Evolutionary conservation across 495 filamentous ascomycete species (phyloP).

Genomic region (Monascus purpureus): DNA sequence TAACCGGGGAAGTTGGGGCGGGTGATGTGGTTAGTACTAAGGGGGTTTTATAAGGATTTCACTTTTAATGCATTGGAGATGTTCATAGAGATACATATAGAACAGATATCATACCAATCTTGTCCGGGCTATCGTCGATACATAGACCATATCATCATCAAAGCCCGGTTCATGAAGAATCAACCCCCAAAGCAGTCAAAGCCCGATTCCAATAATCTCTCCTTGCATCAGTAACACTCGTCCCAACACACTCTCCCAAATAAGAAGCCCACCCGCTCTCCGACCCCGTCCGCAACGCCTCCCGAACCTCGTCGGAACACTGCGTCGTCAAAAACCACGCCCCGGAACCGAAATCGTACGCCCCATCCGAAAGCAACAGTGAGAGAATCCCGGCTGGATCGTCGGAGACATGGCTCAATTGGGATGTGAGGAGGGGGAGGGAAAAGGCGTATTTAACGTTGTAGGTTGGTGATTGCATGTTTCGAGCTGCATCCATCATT

Average conservation of each 20-base stretch:
- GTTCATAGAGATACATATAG: no score
- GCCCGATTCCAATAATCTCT: conserved; percentile 41
- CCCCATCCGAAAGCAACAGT: conserved; percentile 41
- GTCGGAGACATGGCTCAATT: conserved; percentile 20
- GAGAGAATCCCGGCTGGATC: conserved; percentile 36
- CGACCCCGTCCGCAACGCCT: conserved; percentile 31
- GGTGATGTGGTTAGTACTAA: conserved; percentile 93
- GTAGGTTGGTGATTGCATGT: conserved; percentile 55
- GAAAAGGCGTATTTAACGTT: conserved; percentile 50
- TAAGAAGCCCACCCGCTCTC: conserved; percentile 48
- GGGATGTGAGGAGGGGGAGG: conserved; percentile 31
- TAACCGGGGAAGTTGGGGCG: conserved; percentile 60
- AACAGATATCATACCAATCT: no score
- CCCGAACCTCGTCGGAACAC: conserved; percentile 35
- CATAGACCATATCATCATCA: no score
- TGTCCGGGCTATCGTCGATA: no score
- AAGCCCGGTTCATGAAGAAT: no score
- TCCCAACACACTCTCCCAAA: conserved; percentile 48
- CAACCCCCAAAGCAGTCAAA: conserved; percentile 20
- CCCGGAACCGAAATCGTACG: conserved; percentile 56
- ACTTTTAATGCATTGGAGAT: background rate
- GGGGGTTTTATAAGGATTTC: conserved; percentile 47
- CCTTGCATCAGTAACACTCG: conserved; percentile 32
- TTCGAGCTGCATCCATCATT: no score
- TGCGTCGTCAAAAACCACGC: conserved; percentile 62